Percentiles rank a stretch among this genome's conserved stretches.
These are phyloP conservation scores for Cryptosporidium bovis DNA, from an alignment of 169 alveolate genomes.

Conservation along the genomic window DNA sequence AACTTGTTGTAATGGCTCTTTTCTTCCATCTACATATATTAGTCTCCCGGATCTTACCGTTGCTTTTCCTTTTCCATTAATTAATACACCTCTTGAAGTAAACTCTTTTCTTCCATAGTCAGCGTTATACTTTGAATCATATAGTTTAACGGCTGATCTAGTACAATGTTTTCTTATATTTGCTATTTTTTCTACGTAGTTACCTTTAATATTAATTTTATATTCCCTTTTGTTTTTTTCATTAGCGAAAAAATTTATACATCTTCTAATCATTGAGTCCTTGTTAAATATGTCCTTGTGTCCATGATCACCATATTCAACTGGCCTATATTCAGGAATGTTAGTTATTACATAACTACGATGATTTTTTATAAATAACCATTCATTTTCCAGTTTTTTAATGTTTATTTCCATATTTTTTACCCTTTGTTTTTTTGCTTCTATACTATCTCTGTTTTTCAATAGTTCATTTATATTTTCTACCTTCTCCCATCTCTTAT, in stretches of 20 bases:
- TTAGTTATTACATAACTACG: slow-evolving; percentile 21
- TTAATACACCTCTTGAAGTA: background rate
- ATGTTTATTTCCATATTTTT: slow-evolving; percentile 16
- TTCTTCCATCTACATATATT: slow-evolving; percentile 42
- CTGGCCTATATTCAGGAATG: slow-evolving; percentile 29
- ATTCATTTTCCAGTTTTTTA: slow-evolving; percentile 29
- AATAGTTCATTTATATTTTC: background rate
- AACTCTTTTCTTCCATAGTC: background rate
- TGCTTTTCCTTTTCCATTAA: slow-evolving; percentile 26
- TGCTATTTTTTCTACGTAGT: slow-evolving; percentile 33
- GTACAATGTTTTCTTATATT: slow-evolving; percentile 39
- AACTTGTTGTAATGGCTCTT: slow-evolving; percentile 54
- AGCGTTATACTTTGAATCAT: background rate
- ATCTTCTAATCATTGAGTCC: slow-evolving; percentile 66
- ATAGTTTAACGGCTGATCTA: slow-evolving; percentile 26
- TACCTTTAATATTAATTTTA: slow-evolving; percentile 47
- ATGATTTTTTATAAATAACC: slow-evolving; percentile 2
- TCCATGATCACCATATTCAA: slow-evolving; percentile 45
- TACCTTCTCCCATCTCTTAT: slow-evolving; percentile 53
- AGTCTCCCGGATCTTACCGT: slow-evolving; percentile 34
- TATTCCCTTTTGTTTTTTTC: background rate
- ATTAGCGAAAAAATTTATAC: slow-evolving; percentile 28
- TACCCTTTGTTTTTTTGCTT: background rate
- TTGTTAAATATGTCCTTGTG: slow-evolving; percentile 38
- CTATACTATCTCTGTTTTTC: background rate